phyloP scores from a whole-genome alignment of 495 filamentous ascomycete species.

The Trypethelium eluteriae region DNA sequence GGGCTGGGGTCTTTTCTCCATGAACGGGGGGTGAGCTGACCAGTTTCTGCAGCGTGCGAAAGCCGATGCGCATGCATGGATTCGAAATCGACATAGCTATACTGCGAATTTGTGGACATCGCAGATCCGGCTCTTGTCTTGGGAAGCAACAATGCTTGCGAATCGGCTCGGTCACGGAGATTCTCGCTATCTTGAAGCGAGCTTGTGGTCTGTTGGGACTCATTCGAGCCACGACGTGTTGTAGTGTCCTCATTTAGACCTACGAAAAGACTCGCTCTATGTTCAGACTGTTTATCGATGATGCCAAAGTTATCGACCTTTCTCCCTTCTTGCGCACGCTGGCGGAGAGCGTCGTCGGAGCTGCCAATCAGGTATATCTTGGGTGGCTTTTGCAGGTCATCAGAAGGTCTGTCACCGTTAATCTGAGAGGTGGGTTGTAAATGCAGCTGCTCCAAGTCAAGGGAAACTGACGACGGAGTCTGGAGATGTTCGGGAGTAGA shows the following conservation, averaged over 20 bases:
- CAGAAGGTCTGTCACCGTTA: background rate
- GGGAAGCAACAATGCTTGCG: background rate
- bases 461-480: background rate
- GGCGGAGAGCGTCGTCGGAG: background rate
- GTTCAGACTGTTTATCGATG: background rate
- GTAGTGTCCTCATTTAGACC: background rate
- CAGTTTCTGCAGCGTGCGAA: constrained; percentile 43
- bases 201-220: background rate
- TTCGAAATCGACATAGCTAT: constrained; percentile 29
- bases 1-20: constrained; percentile 25
- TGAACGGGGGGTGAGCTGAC: constrained; percentile 39
- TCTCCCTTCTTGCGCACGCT: background rate
- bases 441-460: background rate
- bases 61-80: constrained; percentile 37
- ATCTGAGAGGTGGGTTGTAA: background rate
- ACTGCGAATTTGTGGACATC: background rate
- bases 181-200: background rate
- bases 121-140: background rate
- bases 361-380: background rate
- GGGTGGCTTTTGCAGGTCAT: background rate
- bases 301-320: background rate
- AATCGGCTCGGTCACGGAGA: background rate
- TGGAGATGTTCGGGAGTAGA: background rate
- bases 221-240: background rate
- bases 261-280: background rate